These are phyloP conservation scores for Massospora cicadina DNA, from an alignment of 371 early-diverging fungal genomes.

Conservation along the genomic window DNA sequence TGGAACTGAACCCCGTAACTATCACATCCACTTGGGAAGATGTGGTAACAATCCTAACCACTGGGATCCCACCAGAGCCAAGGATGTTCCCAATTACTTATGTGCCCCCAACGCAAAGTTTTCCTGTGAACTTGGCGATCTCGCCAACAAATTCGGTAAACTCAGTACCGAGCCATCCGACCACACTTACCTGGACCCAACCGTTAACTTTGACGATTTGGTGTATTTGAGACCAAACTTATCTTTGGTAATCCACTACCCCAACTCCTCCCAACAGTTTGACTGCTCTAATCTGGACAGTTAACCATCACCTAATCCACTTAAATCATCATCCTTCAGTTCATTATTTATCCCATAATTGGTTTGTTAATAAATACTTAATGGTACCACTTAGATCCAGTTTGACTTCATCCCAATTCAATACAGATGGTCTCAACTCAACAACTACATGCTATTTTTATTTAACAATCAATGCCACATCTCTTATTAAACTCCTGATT, in stretches of 20 bases:
- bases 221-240: not conserved
- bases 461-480: too few species aligned
- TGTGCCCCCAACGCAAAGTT: constrained; percentile 5
- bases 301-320: too few species aligned
- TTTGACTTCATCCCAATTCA: too few species aligned
- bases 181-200: not conserved
- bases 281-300: not conserved
- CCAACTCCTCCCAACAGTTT: not conserved
- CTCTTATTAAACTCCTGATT: too few species aligned
- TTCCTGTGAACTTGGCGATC: constrained; percentile 30
- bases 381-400: too few species aligned
- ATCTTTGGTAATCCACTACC: not conserved
- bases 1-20: not conserved
- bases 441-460: too few species aligned
- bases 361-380: too few species aligned
- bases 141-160: constrained; percentile 25
- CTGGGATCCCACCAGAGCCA: not conserved
- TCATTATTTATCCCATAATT: too few species aligned
- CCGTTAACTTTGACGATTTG: not conserved
- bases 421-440: too few species aligned
- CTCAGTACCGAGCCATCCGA: not conserved
- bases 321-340: too few species aligned
- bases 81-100: not conserved
- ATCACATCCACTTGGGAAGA: not conserved
- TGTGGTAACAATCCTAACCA: constrained; percentile 4